phyloP scores from a whole-genome alignment of 192 early-diverging fungal species.

The Kickxella alabastrina region DNA sequence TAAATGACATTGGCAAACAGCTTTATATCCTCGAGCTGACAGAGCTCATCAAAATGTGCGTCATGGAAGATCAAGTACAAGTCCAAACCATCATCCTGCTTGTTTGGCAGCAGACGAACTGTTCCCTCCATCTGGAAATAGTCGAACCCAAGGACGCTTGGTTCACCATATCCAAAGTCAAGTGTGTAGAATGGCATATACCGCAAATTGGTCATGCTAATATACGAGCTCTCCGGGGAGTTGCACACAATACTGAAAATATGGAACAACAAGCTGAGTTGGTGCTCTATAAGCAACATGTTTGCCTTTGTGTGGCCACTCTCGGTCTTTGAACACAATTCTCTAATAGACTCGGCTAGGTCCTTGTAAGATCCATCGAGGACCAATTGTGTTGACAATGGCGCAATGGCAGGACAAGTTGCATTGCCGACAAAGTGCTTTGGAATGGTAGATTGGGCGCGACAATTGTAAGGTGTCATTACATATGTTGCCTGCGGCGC shows the following conservation, averaged over 20 bases:
- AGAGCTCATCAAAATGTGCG: constrained; percentile 18
- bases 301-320: constrained; percentile 31
- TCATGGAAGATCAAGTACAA: constrained; percentile 28
- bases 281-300: constrained; percentile 26
- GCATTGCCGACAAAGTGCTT: constrained; percentile 27
- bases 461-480: constrained; percentile 28
- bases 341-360: constrained; percentile 18
- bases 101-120: constrained; percentile 24
- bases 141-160: constrained; percentile 23
- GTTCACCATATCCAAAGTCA: constrained; percentile 43
- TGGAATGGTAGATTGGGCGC: constrained; percentile 22
- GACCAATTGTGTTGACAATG: constrained; percentile 7
- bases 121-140: constrained; percentile 34
- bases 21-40: constrained; percentile 8
- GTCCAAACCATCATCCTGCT: constrained; percentile 42
- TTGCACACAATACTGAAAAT: constrained; percentile 22
- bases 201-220: too few relatives aligned
- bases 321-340: constrained; percentile 11
- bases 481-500: constrained; percentile 18
- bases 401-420: constrained; percentile 20
- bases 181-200: constrained; percentile 33
- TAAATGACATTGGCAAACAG: constrained; percentile 37
- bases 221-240: constrained; percentile 22
- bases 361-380: constrained; percentile 21
- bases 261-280: constrained; percentile 24